Percentiles rank a stretch among this genome's conserved stretches.
Conservation (phyloP, 371 early-diverging fungal species). For the Cokeromyces recurvatus region DNA sequence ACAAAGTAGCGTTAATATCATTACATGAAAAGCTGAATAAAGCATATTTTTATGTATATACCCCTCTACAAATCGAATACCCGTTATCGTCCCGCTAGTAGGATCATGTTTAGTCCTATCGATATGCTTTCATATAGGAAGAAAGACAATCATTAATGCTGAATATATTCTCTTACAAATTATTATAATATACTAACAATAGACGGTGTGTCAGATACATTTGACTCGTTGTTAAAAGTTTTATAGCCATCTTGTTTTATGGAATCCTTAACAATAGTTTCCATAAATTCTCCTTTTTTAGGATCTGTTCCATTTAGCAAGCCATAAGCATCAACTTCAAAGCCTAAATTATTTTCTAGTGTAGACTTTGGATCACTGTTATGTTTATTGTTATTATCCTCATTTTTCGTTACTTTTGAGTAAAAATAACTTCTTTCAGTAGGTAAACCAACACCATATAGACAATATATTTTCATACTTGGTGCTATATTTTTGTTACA, state of each 20-base stretch:
- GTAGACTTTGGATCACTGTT: constrained; percentile 2
- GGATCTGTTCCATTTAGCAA: no score
- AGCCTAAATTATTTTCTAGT: not conserved
- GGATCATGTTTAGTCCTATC: constrained; percentile 37
- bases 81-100: constrained; percentile 43
- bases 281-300: no score
- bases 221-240: no score
- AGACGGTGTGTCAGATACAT: no score
- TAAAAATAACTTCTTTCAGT: constrained; percentile 85
- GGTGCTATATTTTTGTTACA: constrained; percentile 30
- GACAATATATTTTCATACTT: constrained; percentile 73
- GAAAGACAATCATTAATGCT: not conserved
- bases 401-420: constrained; percentile 11
- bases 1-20: not conserved
- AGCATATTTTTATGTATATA: constrained; percentile 17
- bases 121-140: constrained; percentile 25
- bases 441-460: constrained; percentile 78
- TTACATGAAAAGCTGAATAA: no score
- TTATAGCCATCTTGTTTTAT: no score
- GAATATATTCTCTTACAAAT: no score
- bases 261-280: no score
- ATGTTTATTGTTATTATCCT: not conserved
- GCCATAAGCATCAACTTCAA: not conserved
- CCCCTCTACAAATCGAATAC: constrained; percentile 51
- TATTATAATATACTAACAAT: no score